Evolutionary conservation across 306 rosid species (phyloP), one percentile per base, ranked within the genome.

Genomic region (Astragalus glycyphyllos): DNA sequence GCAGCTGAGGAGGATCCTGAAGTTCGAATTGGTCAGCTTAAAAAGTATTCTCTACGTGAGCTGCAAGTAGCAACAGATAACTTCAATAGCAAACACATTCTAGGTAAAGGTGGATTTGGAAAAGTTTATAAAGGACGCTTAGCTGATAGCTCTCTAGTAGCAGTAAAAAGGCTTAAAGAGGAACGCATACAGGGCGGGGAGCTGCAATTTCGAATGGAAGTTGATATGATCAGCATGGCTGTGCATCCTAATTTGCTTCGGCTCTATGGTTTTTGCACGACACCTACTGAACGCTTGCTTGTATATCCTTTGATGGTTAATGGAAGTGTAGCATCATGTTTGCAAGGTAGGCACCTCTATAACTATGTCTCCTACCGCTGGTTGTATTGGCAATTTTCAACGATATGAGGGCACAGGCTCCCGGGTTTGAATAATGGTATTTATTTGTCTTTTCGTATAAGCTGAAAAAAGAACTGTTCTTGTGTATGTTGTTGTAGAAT

Each of bases 1-100:
- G 59, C 89, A 89, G 96, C 91, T 37, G 96, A 92, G 79, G 96
- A 89, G 86, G 98, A 86, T 86, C 98, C 96, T 40, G 98, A 92
- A 82, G 96, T 90, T 81, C 92, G 88, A 79, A 86, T 92, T 69
- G 90, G 96, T 23, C 98, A 90, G 83, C 96, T 92, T 44, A 92
- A 88, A 81, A 85, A 96, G 72, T 92, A 86, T 86, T 88, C 98
- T 53, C 81, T 92, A 60, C 96, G 91, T 45, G 98, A 92, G 66
- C 92, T 92, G 64, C 96, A 88, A 84, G 92, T 88, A 56, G 96
- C 98, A 23, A 84, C 98, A 0, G 96, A 92, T 79, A 77, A 77
- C 74, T 92, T 92, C 35, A 88, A 92, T 87, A 85, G 84, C 80
- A 85, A 41, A 86, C 5, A 89, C 70, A 86, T 92, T 83, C 78